phyloP scores from a whole-genome alignment of 495 filamentous ascomycete species.

The Sphaerosporella brunnea region DNA sequence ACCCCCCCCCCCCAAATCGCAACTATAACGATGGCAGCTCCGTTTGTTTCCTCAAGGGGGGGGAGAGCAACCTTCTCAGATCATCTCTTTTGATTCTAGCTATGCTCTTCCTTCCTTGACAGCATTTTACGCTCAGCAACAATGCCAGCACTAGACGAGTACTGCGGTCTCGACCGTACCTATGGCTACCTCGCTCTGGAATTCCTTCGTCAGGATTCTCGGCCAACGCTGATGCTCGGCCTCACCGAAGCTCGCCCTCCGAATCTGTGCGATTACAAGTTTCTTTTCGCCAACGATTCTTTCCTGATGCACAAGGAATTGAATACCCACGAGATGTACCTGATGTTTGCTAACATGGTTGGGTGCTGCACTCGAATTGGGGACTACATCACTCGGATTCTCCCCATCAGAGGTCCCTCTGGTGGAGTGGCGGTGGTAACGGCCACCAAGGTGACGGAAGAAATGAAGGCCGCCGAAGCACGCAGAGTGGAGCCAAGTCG shows the following conservation, averaged over 20 bases:
- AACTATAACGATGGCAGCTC: too few relatives aligned
- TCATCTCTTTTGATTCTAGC: too few relatives aligned
- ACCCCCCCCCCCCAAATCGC: not conserved
- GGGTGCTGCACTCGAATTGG: not conserved
- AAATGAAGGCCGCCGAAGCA: not conserved
- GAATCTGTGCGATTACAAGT: not conserved
- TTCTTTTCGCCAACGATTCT: not conserved
- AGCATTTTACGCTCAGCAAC: too few relatives aligned
- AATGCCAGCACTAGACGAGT: too few relatives aligned
- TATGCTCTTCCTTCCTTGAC: too few relatives aligned
- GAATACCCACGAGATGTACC: not conserved
- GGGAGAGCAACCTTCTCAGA: too few relatives aligned
- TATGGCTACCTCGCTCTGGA: not conserved
- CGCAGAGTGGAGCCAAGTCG: too few relatives aligned
- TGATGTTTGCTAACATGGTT: not conserved
- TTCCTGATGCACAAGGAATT: not conserved
- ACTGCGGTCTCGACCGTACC: too few relatives aligned
- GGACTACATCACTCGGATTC: not conserved
- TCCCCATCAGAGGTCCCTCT: not conserved
- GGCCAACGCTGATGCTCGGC: slow-evolving; percentile 1
- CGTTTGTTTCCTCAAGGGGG: too few relatives aligned
- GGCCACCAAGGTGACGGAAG: not conserved
- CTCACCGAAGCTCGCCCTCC: not conserved
- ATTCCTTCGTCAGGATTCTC: slow-evolving; percentile 1
- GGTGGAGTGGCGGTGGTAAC: not conserved